Evolutionary conservation across 768 basidiomycete species (phyloP).

Genomic region (Scleroderma bovista): DNA sequence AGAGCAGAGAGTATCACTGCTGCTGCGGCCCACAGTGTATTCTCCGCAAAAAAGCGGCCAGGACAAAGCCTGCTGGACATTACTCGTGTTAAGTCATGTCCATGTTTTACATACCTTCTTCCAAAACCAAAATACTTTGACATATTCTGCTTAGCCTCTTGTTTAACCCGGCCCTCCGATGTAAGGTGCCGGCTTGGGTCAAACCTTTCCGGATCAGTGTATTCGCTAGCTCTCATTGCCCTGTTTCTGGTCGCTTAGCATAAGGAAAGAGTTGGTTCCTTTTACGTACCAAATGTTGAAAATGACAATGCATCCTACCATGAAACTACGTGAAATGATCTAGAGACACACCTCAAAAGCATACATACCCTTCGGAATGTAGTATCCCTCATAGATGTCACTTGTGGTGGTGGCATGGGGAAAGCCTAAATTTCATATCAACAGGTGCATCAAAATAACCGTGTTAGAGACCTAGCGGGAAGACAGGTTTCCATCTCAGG

Average conservation of each 20-base stretch:
- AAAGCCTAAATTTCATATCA: neutral
- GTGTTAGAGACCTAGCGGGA: constrained; percentile 1
- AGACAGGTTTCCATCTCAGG: constrained; percentile 3
- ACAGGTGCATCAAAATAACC: neutral
- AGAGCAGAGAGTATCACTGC: neutral
- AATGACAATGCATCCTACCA: neutral
- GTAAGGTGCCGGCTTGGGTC: neutral
- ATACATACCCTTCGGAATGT: constrained; percentile 15
- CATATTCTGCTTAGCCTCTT: neutral
- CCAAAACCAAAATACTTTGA: neutral
- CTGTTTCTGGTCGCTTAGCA: neutral
- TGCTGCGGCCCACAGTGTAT: neutral
- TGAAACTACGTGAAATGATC: neutral
- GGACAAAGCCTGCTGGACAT: neutral
- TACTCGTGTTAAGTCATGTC: neutral
- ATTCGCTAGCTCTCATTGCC: neutral
- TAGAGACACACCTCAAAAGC: neutral
- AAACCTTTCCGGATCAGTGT: neutral
- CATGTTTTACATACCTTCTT: neutral
- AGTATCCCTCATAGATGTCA: constrained; percentile 16
- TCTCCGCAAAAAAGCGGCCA: neutral
- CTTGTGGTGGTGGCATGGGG: constrained; percentile 11
- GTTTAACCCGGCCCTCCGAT: neutral
- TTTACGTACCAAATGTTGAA: neutral
- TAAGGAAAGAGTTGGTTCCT: neutral